Evolutionary conservation across 2,329 filamentous ascomycete species (phyloP), one percentile per base, ranked within the genome.

Genomic region (Paramyrothecium roridum): DNA sequence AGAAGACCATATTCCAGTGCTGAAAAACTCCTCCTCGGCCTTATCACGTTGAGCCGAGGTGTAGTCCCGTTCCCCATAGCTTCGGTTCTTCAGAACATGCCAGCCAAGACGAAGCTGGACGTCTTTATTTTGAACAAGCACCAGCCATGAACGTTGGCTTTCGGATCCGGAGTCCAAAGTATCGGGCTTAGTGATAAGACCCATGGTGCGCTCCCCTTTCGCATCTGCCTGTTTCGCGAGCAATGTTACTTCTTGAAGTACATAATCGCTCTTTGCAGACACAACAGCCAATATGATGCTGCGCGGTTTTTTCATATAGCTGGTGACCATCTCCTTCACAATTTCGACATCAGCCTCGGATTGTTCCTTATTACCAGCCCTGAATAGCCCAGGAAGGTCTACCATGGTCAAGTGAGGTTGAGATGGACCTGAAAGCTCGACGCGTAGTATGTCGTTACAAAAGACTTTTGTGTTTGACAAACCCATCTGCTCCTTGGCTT

Each of bases 251-350:
- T 69, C 68, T 54, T 88, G 84, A 46, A 78, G 78, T 11, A 78
- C 76, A 30, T 77, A 74, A 46, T 84, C 76, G 16, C 72, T 70
- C 37, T 73, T 77, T 1, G 80, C 81, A 0, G 76, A 73, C 1
- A 85, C 67, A 1, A 85, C 74, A 0, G 81, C 79, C 0, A 87
- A 68, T 2, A 87, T 83, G 53, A 88, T 83, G 61, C 77, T 87
- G 17, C 82, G 76, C 16, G 71, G 64, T 26, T 80, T 74, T n/a
- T 63, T 61, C 75, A 89, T 85, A 60, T 89, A 88, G 0, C 68
- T 67, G 2, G 78, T 63, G 0, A 79, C 75, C 0, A 79, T 59
- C 16, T 68, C 53, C n/a, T 69, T 59, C 12, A 78, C 73, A 0
- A 70, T 63, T 3, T 66, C 53, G 4, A 62, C 68, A 6, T 63